These are phyloP conservation scores for Vitis rupestris DNA, from an alignment of 164 flowering plant genomes.

Conservation along the genomic window DNA sequence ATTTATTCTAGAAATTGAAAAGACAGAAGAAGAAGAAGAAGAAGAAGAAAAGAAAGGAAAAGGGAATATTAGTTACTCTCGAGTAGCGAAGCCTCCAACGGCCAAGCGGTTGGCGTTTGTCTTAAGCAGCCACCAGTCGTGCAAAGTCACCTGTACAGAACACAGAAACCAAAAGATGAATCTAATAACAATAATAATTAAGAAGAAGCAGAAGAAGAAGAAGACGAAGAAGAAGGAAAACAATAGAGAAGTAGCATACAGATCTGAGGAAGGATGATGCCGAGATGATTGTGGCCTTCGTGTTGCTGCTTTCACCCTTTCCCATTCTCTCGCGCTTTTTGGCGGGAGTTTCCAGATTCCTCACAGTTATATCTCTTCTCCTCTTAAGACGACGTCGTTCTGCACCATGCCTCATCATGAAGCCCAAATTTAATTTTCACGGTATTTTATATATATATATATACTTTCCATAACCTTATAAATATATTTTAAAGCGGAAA, in stretches of 20 bases:
- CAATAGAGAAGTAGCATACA: background rate
- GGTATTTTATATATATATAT: no score
- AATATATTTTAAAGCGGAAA: no score
- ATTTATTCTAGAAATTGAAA: background rate
- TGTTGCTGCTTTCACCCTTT: background rate
- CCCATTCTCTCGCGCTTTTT: no score
- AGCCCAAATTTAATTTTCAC: no score
- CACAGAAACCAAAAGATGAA: no score
- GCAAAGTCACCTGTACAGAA: conserved; percentile 18
- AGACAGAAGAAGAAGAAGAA: background rate
- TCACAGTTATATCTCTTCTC: no score
- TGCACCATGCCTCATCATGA: no score
- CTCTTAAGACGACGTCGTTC: no score
- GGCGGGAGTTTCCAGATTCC: no score
- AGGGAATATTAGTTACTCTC: conserved; percentile 8
- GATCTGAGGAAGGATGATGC: background rate
- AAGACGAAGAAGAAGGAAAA: no score
- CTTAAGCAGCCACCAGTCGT: conserved; percentile 29
- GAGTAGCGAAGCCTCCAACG: conserved; percentile 20
- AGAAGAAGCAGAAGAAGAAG: background rate
- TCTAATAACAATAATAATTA: no score
- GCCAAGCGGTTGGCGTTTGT: conserved; percentile 15
- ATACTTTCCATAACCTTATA: no score
- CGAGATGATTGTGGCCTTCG: background rate
- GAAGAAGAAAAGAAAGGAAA: background rate